A percentile compares a stretch with the other conserved stretches of the same genome.
Conservation (phyloP, 768 basidiomycete species). For the Daedaleopsis nitida region DNA sequence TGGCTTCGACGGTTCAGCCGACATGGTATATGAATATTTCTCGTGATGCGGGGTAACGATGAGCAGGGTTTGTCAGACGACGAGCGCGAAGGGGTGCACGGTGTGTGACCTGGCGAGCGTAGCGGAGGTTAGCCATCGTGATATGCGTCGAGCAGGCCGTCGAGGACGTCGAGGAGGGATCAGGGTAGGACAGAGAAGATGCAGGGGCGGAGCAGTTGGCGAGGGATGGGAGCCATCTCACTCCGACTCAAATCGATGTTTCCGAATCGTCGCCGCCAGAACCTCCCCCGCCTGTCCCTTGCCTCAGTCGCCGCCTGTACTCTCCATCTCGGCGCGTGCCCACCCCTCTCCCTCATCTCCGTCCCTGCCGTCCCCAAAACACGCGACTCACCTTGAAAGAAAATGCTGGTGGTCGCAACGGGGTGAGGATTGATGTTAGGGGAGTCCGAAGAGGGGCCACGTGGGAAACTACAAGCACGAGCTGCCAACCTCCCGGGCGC, state of each 20-base stretch:
- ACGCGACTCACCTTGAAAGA: conserved; percentile 3
- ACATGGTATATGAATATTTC: conserved; percentile 19
- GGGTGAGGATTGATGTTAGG: conserved; percentile 21
- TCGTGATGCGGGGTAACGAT: neutral
- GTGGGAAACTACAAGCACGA: conserved; percentile 15
- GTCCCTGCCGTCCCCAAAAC: neutral
- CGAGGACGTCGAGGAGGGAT: neutral
- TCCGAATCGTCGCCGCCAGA: conserved; percentile 36
- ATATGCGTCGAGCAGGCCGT: conserved; percentile 4
- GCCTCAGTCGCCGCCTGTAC: conserved; percentile 8
- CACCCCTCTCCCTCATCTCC: neutral
- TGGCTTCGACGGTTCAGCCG: conserved; percentile 24
- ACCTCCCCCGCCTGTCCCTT: conserved; percentile 20
- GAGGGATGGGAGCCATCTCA: conserved; percentile 25
- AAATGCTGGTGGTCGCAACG: neutral
- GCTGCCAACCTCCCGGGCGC: conserved; percentile 13
- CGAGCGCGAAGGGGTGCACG: neutral
- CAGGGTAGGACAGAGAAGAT: neutral
- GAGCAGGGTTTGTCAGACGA: neutral
- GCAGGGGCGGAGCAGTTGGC: conserved; percentile 28
- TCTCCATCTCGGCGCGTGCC: conserved; percentile 8
- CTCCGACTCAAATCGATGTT: conserved; percentile 34
- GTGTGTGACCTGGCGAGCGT: conserved; percentile 16
- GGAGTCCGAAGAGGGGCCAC: conserved; percentile 20
- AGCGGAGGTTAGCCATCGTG: conserved; percentile 14